A percentile compares a stretch with the other conserved stretches of the same genome.
These are phyloP conservation scores for Neospermospora avenae DNA, from an alignment of 2,329 filamentous ascomycete genomes.

Conservation along the genomic window DNA sequence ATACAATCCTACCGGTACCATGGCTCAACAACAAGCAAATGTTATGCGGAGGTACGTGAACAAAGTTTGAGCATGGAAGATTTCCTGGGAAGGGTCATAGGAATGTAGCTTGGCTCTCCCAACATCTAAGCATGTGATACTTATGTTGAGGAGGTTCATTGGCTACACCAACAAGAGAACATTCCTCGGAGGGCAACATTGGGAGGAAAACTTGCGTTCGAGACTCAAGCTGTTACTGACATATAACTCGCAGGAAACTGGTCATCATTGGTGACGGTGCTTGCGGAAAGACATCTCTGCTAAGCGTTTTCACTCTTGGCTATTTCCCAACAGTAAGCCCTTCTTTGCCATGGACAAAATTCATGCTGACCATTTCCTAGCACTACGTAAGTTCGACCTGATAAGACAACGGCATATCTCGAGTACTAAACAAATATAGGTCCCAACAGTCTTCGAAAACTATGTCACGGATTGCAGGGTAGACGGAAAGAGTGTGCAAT, in stretches of 20 bases:
- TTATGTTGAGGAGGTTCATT: background rate
- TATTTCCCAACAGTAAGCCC: conserved; percentile 90
- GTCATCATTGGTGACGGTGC: conserved; percentile 97
- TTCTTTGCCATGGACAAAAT: background rate
- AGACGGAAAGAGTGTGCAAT: conserved; percentile 96
- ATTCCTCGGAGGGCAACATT: background rate
- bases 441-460: conserved; percentile 98
- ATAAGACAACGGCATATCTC: background rate
- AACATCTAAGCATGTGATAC: background rate
- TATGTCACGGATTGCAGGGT: conserved; percentile 99
- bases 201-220: background rate
- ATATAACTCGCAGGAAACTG: conserved; percentile 64
- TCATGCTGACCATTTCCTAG: conserved; percentile 38
- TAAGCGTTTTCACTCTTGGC: conserved; percentile 96
- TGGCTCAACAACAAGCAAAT: conserved; percentile 39
- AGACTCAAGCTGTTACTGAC: background rate
- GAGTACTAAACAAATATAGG: conserved; percentile 56
- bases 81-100: background rate
- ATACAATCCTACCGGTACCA: conserved; percentile 20
- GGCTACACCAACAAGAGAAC: background rate
- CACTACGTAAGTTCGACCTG: conserved; percentile 42
- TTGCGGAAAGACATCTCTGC: conserved; percentile 94
- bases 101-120: background rate
- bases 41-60: conserved; percentile 43
- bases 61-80: background rate